Base-by-base conservation (phyloP, 2,329 filamentous ascomycete genomes). In the Talaromyces albobiverticillius region DNA sequence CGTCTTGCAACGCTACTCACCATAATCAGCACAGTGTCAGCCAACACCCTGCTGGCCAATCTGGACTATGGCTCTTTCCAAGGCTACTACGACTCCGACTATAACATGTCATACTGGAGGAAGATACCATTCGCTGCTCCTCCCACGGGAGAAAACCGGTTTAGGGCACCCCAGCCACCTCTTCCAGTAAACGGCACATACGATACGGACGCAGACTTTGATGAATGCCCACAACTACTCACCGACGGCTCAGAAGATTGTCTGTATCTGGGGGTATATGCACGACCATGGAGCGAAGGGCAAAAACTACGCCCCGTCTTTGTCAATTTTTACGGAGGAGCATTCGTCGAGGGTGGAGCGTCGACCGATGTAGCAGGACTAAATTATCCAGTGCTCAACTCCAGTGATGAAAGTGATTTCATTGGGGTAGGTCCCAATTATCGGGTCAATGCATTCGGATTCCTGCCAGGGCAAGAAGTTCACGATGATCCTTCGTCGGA, bases 111-210 rank as follows among this genome's bases (percentile, higher is more conserved):
- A 23, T 82, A 83, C 67, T 85, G 77, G 68, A 79, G 77, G 57
- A 83, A 80, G 60, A 83, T 86, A 46, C 83, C 83, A 14, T 86
- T 81, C 60, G 82, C 79, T 4, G 79, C 82, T 11, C 80, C 83
- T 1, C 82, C 83, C 13, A 69, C 75, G 11, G 81, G 82, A 1
- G 62, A 74, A 45, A 84, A 85, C 61, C 78, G 83, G 4, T 86
- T 86, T 62, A 78, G 82, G 50, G 81, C 76, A 0, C 83, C 83
- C 2, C 83, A 86, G 59, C 81, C 82, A 6, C 82, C 82, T 1
- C 22, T 67, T 1, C 71, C 83, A 51, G 70, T 65, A 3, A 72
- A 77, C 67, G 77, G 72, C 55, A 74, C 73, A 3, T 85, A 85
- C 63, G 67, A 84, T 63, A 81, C 81, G 2, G 73, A 78, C 57